Evolutionary conservation across 441 rosid species (phyloP).

Genomic region (Croton laevigatus): DNA sequence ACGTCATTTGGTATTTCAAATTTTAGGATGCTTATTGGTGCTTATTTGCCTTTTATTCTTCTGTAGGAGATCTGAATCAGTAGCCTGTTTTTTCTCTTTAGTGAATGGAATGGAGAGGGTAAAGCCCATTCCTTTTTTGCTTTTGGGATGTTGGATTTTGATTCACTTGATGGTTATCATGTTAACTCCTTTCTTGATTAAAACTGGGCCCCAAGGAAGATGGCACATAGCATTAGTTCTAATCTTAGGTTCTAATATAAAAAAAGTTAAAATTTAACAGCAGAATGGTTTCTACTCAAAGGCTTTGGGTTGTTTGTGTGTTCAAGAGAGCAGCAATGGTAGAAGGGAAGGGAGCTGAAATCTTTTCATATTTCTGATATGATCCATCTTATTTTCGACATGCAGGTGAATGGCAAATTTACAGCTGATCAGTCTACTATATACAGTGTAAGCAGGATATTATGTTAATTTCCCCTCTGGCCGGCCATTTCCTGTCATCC

Average conservation of each 20-base stretch:
- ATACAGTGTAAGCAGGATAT: constrained; percentile 65
- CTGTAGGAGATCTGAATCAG: too few relatives aligned
- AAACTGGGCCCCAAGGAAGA: not conserved
- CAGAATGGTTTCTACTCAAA: not conserved
- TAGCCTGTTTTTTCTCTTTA: not conserved
- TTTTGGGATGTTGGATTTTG: too few relatives aligned
- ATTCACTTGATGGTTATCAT: not conserved
- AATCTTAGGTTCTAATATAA: not conserved
- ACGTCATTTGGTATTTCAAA: not conserved
- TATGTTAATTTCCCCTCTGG: not conserved
- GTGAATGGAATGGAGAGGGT: not conserved
- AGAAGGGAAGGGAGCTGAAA: not conserved
- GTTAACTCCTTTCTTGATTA: not conserved
- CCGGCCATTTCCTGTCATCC: not conserved
- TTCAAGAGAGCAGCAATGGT: not conserved
- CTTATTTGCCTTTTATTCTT: not conserved
- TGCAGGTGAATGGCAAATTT: constrained; percentile 95
- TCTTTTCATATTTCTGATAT: not conserved
- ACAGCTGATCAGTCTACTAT: constrained; percentile 77
- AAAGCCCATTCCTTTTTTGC: too few relatives aligned
- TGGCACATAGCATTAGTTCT: not conserved
- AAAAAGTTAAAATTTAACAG: not conserved
- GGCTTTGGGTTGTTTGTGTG: constrained; percentile 2
- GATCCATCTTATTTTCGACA: not conserved
- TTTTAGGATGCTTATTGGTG: not conserved